Evolutionary conservation across 805 yeast species (phyloP), one percentile per base, ranked within the genome.

Genomic region (Hemisphaericaspora nanyangensis): DNA sequence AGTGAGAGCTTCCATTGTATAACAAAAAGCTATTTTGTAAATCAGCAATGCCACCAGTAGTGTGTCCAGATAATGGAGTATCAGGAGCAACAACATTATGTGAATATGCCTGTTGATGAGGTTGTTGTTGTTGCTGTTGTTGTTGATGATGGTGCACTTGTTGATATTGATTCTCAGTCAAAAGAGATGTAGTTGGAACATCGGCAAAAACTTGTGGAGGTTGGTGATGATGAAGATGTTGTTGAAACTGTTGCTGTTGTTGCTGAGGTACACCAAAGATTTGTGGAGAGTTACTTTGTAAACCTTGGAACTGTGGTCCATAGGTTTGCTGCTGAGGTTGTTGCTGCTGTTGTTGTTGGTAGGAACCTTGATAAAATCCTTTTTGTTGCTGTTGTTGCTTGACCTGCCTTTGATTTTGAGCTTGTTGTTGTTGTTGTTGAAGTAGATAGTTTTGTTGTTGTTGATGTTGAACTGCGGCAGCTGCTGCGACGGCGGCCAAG

Each of bases 401-500:
- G 12, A 25, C 33, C 17, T 30, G 40, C 30, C 37, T 32, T 15
- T 39, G 45, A 3, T 20, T 31, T 26, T 43, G 30, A 11, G 35
- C 44, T 22, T 17, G 42, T n/a, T 17, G 34, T 13, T 43, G 50
- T 22, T 44, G 47, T 26, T 49, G 51, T 33, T 50, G 59, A 15
- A 39, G 46, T 22, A 46, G 38, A 38, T 46, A 46, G 26, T 42
- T 42, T 30, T 51, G 56, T 19, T 47, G 51, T 18, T 48, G 54
- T 31, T 54, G 63, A 30, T 58, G 61, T 31, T 53, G 60, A 16
- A 54, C 60, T 12, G 60, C 61, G 12, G 64, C 64, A n/a, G 64
- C 56, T 2, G 59, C 62, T 3, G 61, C 60, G 5, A 54, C 57
- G 5, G 64, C 56, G 13, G 62, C 57, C 34, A 51, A 45, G 1